Base-by-base conservation (phyloP, 495 filamentous ascomycete genomes). In the Lineolata rhizophorae region DNA sequence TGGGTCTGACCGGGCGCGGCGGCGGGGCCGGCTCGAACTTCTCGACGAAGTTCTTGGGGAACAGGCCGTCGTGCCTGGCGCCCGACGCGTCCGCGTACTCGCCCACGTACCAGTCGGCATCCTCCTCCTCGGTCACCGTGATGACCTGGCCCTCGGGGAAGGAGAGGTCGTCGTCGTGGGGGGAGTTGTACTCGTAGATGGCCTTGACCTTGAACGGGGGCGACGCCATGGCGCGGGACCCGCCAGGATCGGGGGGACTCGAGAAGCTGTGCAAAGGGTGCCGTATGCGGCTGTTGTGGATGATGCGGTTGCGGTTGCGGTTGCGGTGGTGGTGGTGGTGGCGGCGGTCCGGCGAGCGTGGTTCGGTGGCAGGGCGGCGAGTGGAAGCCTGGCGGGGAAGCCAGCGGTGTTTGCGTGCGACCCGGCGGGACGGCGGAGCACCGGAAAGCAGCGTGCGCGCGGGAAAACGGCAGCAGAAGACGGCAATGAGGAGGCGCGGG, bases 31-130 rank as follows among this genome's bases (percentile, higher is more conserved):
- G 87, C 41, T 92, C 82, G 49, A 79, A 91, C 49, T 73, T 72
- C 52, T 97, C 85, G 32, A 97, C 90, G 43, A 97, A 97, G 55
- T 95, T 97, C 46, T 70, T 75, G 10, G 87, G 87, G 56, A 97
- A 97, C 35, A 97, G 76, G 20, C 87, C 87, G 47, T 92, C 76
- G 40, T 70, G 64, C 44, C 75, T 82, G 30, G 44, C 51, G 5
- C 83, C 85, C 15, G 53, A 46, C 29, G 62, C 66, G 49, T 91
- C 79, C 35, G 70, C 60, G 47, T 92, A 95, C 54, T 91, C 77
- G 30, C 87, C 87, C 36, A 63, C 68, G 50, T 93, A 97, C 87
- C 87, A 97, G 43, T 95, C 87, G 28, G 61, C 72, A 49, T 91
- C 90, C 46, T 95, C 87, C 52, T 74, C 69, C 16, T 75, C 83